A percentile compares a stretch with the other conserved stretches of the same genome.
These are phyloP conservation scores for Nitzschia sp. DNA, from an alignment of 108 stramenopile genomes.

Conservation along the genomic window DNA sequence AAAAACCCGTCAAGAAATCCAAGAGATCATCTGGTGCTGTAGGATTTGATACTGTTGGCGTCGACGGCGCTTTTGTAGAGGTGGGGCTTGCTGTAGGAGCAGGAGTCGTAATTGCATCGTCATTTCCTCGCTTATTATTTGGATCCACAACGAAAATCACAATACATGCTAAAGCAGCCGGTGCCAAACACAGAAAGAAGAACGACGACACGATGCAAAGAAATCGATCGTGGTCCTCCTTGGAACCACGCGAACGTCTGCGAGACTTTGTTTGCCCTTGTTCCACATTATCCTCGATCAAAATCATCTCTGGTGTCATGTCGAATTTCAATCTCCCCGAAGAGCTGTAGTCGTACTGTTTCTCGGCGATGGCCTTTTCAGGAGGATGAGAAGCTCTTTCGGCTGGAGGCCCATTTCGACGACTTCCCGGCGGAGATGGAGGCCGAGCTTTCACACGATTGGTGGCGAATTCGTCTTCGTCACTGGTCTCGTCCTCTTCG, in stretches of 20 bases:
- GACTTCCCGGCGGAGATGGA: background rate
- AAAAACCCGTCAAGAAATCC: background rate
- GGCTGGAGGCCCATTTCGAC: no score
- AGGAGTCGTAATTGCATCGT: background rate
- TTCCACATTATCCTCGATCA: slow-evolving; percentile 2
- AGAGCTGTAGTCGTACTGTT: slow-evolving; percentile 10
- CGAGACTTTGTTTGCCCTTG: background rate
- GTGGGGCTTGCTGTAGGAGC: background rate
- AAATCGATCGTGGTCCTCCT: background rate
- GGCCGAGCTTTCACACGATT: background rate
- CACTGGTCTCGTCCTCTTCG: background rate
- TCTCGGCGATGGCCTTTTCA: background rate
- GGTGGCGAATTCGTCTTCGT: background rate
- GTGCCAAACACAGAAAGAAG: slow-evolving; percentile 8
- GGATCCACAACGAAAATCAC: background rate
- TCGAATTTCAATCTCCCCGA: slow-evolving; percentile 15
- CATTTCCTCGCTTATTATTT: background rate
- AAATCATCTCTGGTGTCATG: slow-evolving; percentile 1
- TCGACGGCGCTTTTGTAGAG: background rate
- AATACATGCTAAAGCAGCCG: background rate
- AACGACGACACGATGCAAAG: background rate
- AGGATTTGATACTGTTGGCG: background rate
- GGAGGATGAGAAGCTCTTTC: background rate
- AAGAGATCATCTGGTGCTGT: background rate
- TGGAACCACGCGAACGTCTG: background rate